Evolutionary conservation across 2,329 filamentous ascomycete species (phyloP).

Genomic region (Elsinoe fawcettii): DNA sequence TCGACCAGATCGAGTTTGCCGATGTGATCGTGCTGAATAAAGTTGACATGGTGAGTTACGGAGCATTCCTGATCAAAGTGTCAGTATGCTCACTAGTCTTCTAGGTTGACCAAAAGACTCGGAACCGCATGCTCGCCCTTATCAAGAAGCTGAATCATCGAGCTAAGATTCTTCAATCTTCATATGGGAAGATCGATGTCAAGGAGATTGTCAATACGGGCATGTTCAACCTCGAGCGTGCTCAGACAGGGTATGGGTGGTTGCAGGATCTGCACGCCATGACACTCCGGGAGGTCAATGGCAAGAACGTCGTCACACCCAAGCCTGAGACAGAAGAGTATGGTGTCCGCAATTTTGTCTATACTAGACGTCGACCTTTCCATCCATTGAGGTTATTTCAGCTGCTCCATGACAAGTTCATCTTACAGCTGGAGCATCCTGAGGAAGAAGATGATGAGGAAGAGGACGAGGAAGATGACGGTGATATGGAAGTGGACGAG

Average conservation of each 20-base stretch:
- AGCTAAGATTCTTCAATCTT: conserved; percentile 56
- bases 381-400: conserved; percentile 35
- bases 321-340: conserved; percentile 68
- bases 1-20: conserved; percentile 71
- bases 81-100: no score
- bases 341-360: conserved; percentile 64
- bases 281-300: conserved; percentile 52
- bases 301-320: conserved; percentile 50
- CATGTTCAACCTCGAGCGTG: conserved; percentile 56
- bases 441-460: conserved; percentile 31
- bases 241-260: conserved; percentile 61
- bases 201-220: conserved; percentile 58
- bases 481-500: conserved; percentile 20
- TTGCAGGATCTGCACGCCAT: conserved; percentile 61
- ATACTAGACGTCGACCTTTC: conserved; percentile 46
- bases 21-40: conserved; percentile 68
- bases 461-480: conserved; percentile 25
- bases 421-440: conserved; percentile 34
- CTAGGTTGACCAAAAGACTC: conserved; percentile 41
- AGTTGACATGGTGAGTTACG: conserved; percentile 22
- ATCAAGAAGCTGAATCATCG: conserved; percentile 57
- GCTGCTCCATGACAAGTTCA: conserved; percentile 37
- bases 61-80: not conserved
- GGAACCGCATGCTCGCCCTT: conserved; percentile 42
- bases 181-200: conserved; percentile 37